Evolutionary conservation across 1,284 basidiomycete genomes (phyloP).

Genomic region (Taiwanofungus camphoratus): DNA sequence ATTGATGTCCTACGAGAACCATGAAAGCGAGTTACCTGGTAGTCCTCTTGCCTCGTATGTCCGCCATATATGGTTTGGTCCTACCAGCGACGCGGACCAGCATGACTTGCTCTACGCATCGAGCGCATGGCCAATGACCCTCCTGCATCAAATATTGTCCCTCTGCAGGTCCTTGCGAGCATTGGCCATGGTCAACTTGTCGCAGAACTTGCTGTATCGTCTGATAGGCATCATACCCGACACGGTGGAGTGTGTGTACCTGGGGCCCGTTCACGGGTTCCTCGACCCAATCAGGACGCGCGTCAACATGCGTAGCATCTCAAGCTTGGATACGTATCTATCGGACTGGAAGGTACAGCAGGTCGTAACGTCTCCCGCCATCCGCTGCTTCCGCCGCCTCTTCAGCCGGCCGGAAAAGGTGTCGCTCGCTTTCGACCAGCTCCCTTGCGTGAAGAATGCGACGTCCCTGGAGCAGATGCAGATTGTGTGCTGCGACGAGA

Average conservation of each 20-base stretch:
- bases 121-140: slow-evolving; percentile 29
- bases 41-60: slow-evolving; percentile 18
- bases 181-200: slow-evolving; percentile 28
- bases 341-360: slow-evolving; percentile 31
- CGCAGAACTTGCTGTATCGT: slow-evolving; percentile 28
- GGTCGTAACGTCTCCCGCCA: slow-evolving; percentile 26
- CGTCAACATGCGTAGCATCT: slow-evolving; percentile 27
- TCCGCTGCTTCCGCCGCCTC: slow-evolving; percentile 28
- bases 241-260: slow-evolving; percentile 25
- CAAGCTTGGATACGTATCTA: slow-evolving; percentile 31
- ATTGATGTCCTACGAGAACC: slow-evolving; percentile 11
- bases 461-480: slow-evolving; percentile 25
- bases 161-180: slow-evolving; percentile 22
- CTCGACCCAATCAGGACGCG: no score
- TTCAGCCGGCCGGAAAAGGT: slow-evolving; percentile 18
- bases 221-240: slow-evolving; percentile 30
- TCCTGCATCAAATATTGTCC: slow-evolving; percentile 29
- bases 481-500: slow-evolving; percentile 20
- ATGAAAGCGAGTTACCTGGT: slow-evolving; percentile 16
- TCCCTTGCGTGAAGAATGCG: slow-evolving; percentile 23
- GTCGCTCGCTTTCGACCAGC: slow-evolving; percentile 27
- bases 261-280: slow-evolving; percentile 33
- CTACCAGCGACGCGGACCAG: slow-evolving; percentile 15
- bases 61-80: slow-evolving; percentile 31
- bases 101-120: slow-evolving; percentile 29